Base-by-base conservation (phyloP, 2,329 filamentous ascomycete species). In the Ophiostoma montium region DNA sequence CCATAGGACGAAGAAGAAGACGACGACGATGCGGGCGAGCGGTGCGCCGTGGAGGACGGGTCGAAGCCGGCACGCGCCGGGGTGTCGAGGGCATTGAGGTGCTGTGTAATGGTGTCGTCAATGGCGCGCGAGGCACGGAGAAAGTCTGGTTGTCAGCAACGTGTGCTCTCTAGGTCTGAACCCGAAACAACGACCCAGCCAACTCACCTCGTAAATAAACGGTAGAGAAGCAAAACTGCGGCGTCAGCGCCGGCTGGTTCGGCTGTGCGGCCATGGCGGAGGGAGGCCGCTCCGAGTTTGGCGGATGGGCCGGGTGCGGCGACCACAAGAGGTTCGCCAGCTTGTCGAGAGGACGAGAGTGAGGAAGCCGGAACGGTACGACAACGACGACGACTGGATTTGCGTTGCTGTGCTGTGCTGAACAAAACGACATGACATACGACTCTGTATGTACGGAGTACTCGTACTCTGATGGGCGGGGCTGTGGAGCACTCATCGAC, bases 41-140 rank as follows among this genome's bases (percentile, higher is more conserved):
- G 76, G 13, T 74, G 68, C 1, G 80, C 76, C 1, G 87, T 94
- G 1, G 86, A 89, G 0, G 74, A 68, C 1, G 90, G 85, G 61
- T 95, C 84, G 65, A 95, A 96, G 15, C 80, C 78, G 35, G 67
- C 65, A 41, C 71, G 69, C 12, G 85, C 74, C 0, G 90, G 90
- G 1, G 83, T 89, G 41, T 86, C 69, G 35, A 96, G 75, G 1
- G 87, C 86, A 69, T 96, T 96, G 53, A 98, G 78, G 59, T 94
- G 90, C 61, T 95, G 89, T 1, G 80, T 80, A 60, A 98, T 96
- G 41, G 85, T 87, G 66, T 98, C 92, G 66, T 98, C 92, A 60
- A 95, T 82, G 44, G 84, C 78, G 55, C 92, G 80, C 10, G 90
- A 95, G 56, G 92, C 66, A 35, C 88, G 84, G 19, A 98, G 75